These are phyloP conservation scores for Thinopyrum obtusiflorum DNA, from an alignment of 202 grass and related monocot genomes.

Conservation along the genomic window DNA sequence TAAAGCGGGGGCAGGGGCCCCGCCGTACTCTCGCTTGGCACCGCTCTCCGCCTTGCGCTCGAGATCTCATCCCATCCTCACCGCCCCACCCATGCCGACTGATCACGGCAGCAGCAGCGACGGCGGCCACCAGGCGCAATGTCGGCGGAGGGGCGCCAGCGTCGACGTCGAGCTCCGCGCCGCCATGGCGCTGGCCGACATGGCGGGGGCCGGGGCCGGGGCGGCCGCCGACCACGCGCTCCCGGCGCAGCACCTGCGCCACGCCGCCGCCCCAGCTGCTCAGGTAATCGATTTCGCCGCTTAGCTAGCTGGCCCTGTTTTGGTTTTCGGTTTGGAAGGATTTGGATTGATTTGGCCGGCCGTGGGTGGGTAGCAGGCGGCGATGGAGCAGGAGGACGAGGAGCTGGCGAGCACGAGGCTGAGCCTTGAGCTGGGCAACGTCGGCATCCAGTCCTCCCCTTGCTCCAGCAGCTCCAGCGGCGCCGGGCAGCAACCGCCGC, in stretches of 20 bases:
- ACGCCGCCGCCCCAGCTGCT: neutral
- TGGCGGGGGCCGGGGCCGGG: constrained; percentile 24
- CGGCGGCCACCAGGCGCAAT: constrained; percentile 33
- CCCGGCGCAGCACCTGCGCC: neutral
- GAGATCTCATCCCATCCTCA: neutral
- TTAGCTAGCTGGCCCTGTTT: neutral
- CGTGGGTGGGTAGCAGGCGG: neutral
- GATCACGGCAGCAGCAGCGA: neutral
- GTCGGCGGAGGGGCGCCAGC: constrained; percentile 24
- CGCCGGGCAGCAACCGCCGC: neutral
- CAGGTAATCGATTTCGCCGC: constrained; percentile 7
- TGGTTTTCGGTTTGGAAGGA: neutral
- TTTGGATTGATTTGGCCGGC: neutral
- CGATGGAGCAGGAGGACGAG: constrained; percentile 20
- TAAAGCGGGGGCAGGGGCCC: neutral
- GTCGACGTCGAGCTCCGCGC: constrained; percentile 62
- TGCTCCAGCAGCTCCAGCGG: constrained; percentile 53
- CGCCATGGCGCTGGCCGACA: constrained; percentile 59
- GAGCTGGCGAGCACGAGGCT: constrained; percentile 52
- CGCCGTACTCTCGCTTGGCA: neutral
- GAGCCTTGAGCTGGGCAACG: constrained; percentile 56
- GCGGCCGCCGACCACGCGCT: neutral
- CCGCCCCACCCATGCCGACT: constrained; percentile 26
- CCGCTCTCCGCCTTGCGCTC: neutral
- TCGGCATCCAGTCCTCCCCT: constrained; percentile 41